A percentile compares a stretch with the other conserved stretches of the same genome.
These are phyloP conservation scores for Gypsophila paniculata DNA, from an alignment of 179 eudicot species.

Conservation along the genomic window DNA sequence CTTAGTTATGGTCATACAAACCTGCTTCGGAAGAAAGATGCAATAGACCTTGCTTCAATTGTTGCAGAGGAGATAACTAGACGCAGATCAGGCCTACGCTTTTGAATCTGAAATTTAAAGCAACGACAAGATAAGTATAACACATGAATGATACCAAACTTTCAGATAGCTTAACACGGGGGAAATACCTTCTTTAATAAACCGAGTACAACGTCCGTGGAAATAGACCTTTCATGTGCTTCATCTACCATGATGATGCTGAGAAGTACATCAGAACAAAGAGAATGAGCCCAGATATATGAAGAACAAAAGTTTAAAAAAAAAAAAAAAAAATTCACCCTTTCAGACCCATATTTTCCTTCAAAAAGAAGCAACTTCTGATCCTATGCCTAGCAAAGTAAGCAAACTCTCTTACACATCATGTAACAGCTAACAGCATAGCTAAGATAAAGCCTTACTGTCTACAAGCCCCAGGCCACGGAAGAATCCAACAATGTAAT, in stretches of 20 bases:
- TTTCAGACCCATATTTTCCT: not conserved
- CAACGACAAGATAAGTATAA: not conserved
- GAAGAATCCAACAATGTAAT: too few species aligned
- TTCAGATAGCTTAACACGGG: not conserved
- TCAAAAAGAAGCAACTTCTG: not conserved
- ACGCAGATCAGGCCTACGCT: conserved; percentile 88
- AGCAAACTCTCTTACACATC: not conserved
- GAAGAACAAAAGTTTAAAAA: not conserved
- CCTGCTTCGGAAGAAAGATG: conserved; percentile 73
- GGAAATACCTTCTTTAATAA: conserved; percentile 76
- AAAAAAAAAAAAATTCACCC: too few species aligned
- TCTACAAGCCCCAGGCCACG: not conserved
- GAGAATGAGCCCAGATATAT: not conserved
- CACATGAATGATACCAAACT: not conserved
- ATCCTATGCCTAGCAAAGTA: not conserved
- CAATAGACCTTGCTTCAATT: conserved; percentile 91
- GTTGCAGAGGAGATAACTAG: conserved; percentile 91
- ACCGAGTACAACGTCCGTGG: conserved; percentile 88
- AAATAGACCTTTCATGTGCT: conserved; percentile 96
- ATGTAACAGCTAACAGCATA: not conserved
- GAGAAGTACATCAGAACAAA: conserved; percentile 11
- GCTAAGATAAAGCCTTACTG: not conserved
- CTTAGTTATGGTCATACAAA: conserved; percentile 17
- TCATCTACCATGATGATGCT: conserved; percentile 98
- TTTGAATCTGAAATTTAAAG: conserved; percentile 57